These are phyloP conservation scores for Ophiosphaerella korrae DNA, from an alignment of 2,329 filamentous ascomycete species.

Conservation along the genomic window DNA sequence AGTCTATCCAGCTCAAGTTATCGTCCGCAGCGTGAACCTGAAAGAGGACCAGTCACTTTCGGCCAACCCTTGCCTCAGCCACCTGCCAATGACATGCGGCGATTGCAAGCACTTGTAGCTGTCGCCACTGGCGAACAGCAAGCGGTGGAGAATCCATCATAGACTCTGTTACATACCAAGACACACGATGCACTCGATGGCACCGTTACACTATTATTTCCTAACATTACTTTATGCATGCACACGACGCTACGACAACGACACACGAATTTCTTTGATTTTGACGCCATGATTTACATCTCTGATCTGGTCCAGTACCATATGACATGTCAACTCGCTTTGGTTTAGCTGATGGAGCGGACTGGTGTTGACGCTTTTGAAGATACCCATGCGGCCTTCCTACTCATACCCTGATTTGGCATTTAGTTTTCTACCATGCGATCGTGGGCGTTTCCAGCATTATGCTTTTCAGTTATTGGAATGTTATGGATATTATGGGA, in stretches of 20 bases:
- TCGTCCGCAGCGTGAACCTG: constrained; percentile 37
- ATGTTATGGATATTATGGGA: constrained; percentile 17
- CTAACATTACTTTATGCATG: constrained; percentile 4
- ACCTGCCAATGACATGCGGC: constrained; percentile 57
- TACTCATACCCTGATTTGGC: constrained; percentile 13
- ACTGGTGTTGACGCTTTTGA: constrained; percentile 31
- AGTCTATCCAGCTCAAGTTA: constrained; percentile 36
- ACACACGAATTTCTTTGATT: constrained; percentile 25
- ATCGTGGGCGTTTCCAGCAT: constrained; percentile 18
- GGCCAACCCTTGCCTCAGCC: constrained; percentile 42
- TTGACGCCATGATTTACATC: constrained; percentile 20
- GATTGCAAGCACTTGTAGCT: constrained; percentile 67
- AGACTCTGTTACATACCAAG: neutral
- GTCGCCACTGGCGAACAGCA: constrained; percentile 65
- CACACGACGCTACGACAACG: constrained; percentile 29
- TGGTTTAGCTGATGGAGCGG: constrained; percentile 28
- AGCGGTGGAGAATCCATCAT: constrained; percentile 38
- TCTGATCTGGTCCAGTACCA: constrained; percentile 18
- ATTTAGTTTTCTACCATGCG: constrained; percentile 10
- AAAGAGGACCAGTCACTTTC: constrained; percentile 34
- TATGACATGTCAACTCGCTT: constrained; percentile 17
- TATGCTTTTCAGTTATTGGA: constrained; percentile 11
- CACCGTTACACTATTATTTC: constrained; percentile 5
- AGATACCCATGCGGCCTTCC: constrained; percentile 38
- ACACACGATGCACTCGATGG: neutral